Conservation (phyloP, 2,329 filamentous ascomycete genomes). For the Akanthomyces uredinophilus region DNA sequence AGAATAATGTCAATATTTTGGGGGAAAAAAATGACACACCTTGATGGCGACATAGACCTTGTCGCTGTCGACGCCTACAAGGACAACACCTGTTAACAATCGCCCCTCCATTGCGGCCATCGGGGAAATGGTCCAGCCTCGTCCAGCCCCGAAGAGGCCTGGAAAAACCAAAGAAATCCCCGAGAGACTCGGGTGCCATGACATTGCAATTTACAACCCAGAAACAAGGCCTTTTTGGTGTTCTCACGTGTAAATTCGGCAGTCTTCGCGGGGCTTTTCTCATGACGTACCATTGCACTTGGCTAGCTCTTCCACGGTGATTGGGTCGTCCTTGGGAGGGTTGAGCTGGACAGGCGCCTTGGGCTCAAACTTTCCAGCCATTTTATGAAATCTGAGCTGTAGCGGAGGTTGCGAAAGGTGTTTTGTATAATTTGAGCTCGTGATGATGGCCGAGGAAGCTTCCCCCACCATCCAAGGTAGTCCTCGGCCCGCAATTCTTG, state of each 20-base stretch:
- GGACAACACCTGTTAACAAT: constrained; percentile 19
- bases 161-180: neutral
- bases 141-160: neutral
- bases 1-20: neutral
- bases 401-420: neutral
- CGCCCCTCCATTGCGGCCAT: neutral
- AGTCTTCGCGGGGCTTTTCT: neutral
- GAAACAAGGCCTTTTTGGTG: neutral
- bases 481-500: constrained; percentile 11
- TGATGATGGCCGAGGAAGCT: constrained; percentile 8
- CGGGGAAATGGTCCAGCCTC: neutral
- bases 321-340: constrained; percentile 82
- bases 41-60: constrained; percentile 68
- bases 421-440: constrained; percentile 5
- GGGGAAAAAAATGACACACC: constrained; percentile 32
- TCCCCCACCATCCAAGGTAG: constrained; percentile 7
- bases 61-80: constrained; percentile 56
- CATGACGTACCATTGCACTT: constrained; percentile 70
- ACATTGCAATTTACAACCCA: neutral
- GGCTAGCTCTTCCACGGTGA: constrained; percentile 72
- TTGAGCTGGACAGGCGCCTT: constrained; percentile 70
- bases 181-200: neutral
- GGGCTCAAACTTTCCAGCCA: constrained; percentile 69
- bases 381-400: constrained; percentile 26
- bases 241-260: neutral